Percentiles rank a stretch among this genome's conserved stretches.
phyloP scores from a whole-genome alignment of 2,329 filamentous ascomycete genomes.

The Rhynchosporium agropyri region DNA sequence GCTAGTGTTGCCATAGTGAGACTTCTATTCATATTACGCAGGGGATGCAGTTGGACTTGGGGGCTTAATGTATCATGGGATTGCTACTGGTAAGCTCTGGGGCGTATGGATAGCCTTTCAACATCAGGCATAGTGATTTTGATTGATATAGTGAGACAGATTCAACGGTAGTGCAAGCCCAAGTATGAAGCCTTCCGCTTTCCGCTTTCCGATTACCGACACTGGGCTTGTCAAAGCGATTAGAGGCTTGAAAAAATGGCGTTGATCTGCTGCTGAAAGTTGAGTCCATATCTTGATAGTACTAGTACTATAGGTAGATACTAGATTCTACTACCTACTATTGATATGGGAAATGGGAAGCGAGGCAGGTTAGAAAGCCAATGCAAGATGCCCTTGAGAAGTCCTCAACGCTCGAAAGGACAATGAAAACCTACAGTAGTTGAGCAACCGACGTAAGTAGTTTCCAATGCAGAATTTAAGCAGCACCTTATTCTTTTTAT shows the following conservation, averaged over 20 bases:
- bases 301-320: too few relatives aligned
- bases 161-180: not conserved
- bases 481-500: not conserved
- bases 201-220: conserved; percentile 3
- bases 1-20: conserved; percentile 14
- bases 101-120: conserved; percentile 7
- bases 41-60: too few relatives aligned
- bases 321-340: too few relatives aligned
- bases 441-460: too few relatives aligned
- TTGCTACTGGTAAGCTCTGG: not conserved
- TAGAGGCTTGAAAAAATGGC: not conserved
- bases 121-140: conserved; percentile 13
- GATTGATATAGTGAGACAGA: conserved; percentile 11
- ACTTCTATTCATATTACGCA: not conserved
- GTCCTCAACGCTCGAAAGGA: too few relatives aligned
- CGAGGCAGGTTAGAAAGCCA: too few relatives aligned
- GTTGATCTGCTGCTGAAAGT: too few relatives aligned
- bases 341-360: too few relatives aligned
- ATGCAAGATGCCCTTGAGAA: too few relatives aligned
- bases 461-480: conserved; percentile 1
- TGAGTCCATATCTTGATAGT: too few relatives aligned
- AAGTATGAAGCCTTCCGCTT: conserved; percentile 6
- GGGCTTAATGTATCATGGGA: not conserved
- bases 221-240: not conserved
- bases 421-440: too few relatives aligned